Conservation (phyloP, 208 protist species). For the Leishmania turanica region DNA sequence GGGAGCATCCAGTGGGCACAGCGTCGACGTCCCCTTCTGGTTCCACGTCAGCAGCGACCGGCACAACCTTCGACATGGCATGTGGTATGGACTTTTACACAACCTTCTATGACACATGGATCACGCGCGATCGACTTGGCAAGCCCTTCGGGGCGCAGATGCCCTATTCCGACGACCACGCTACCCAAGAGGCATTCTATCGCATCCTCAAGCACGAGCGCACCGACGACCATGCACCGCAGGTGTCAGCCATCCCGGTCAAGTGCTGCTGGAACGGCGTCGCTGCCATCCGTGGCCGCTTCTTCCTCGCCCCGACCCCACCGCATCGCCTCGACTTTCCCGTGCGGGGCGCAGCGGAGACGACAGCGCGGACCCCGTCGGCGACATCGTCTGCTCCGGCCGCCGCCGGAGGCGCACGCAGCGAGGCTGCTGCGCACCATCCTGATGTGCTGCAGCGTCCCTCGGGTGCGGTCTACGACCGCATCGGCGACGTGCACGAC, state of each 20-base stretch:
- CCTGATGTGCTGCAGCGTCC: slow-evolving; percentile 10
- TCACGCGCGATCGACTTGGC: slow-evolving; percentile 54
- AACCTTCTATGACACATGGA: slow-evolving; percentile 79
- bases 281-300: slow-evolving; percentile 62
- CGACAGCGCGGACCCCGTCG: not conserved
- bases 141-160: slow-evolving; percentile 32
- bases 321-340: slow-evolving; percentile 12
- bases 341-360: not conserved
- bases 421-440: not conserved
- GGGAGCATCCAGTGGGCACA: not conserved
- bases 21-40: not conserved
- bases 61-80: slow-evolving; percentile 74
- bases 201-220: slow-evolving; percentile 26
- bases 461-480: slow-evolving; percentile 31
- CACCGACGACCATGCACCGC: not conserved
- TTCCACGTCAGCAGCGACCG: slow-evolving; percentile 1
- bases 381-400: not conserved
- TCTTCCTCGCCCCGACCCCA: slow-evolving; percentile 45
- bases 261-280: slow-evolving; percentile 88
- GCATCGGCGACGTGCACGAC: slow-evolving; percentile 16
- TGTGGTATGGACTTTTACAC: slow-evolving; percentile 88
- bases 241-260: slow-evolving; percentile 42
- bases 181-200: slow-evolving; percentile 46
- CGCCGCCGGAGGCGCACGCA: not conserved
- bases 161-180: slow-evolving; percentile 59